Evolutionary conservation across 2,329 filamentous ascomycete genomes (phyloP).

Genomic region (Chrysoporthe cubensis): DNA sequence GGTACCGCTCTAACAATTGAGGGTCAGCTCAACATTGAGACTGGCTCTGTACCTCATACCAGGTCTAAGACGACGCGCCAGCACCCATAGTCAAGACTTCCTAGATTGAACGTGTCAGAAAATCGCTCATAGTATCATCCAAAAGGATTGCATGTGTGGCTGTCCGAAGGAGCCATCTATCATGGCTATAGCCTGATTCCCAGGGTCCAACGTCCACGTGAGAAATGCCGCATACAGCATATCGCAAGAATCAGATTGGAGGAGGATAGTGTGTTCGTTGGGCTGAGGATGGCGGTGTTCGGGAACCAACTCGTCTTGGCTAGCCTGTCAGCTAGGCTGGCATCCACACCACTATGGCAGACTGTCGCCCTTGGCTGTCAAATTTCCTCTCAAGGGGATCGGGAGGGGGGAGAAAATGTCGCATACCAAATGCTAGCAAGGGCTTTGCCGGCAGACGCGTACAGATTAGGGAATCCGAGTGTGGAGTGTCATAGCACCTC

Average conservation of each 20-base stretch:
- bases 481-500: no score
- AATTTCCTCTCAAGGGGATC: background rate
- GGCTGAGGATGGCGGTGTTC: background rate
- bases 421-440: background rate
- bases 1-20: background rate
- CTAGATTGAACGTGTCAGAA: background rate
- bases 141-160: background rate
- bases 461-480: background rate
- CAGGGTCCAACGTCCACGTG: background rate
- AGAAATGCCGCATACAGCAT: slow-evolving; percentile 1
- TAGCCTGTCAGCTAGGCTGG: background rate
- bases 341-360: no score
- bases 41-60: no score
- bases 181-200: background rate
- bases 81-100: no score
- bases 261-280: background rate
- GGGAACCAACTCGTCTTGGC: background rate
- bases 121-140: slow-evolving; percentile 5
- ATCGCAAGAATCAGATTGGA: background rate
- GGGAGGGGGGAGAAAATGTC: background rate
- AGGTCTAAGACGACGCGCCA: background rate
- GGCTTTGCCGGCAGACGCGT: background rate
- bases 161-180: background rate
- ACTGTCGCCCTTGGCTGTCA: slow-evolving; percentile 2
- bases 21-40: no score